These are phyloP conservation scores for Fistulifera solaris DNA, from an alignment of 108 stramenopile genomes.

Conservation along the genomic window DNA sequence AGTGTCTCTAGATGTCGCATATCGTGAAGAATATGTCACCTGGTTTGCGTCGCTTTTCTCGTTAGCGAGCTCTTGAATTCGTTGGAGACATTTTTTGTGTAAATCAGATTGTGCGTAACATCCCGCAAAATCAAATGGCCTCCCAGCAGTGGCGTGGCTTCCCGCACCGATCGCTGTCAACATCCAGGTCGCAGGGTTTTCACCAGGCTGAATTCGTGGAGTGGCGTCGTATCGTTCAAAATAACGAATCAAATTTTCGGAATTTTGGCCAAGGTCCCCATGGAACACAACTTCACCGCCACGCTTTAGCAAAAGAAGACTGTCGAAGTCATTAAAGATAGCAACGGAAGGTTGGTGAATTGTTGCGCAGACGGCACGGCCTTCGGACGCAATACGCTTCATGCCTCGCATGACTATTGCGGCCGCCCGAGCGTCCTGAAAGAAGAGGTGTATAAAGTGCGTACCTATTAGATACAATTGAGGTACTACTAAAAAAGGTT, in stretches of 20 bases:
- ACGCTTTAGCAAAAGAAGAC: conserved; percentile 60
- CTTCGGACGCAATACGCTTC: conserved; percentile 46
- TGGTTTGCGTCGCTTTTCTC: conserved; percentile 18
- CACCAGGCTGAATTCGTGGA: conserved; percentile 37
- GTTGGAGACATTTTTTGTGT: conserved; percentile 20
- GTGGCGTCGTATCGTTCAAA: conserved; percentile 43
- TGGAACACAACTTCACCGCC: conserved; percentile 81
- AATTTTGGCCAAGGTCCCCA: conserved; percentile 64
- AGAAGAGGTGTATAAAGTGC: neutral
- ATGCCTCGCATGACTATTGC: conserved; percentile 54
- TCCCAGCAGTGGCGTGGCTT: conserved; percentile 6
- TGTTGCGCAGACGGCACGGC: conserved; percentile 63
- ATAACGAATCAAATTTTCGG: conserved; percentile 45
- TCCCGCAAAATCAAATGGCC: conserved; percentile 39
- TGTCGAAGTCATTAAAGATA: conserved; percentile 72
- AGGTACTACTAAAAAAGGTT: neutral
- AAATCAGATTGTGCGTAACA: conserved; percentile 33
- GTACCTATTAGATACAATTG: neutral
- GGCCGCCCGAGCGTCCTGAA: conserved; percentile 49
- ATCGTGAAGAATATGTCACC: conserved; percentile 28
- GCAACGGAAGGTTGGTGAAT: conserved; percentile 82
- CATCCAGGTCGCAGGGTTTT: conserved; percentile 71
- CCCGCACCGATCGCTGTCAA: conserved; percentile 40
- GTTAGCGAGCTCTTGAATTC: conserved; percentile 16
- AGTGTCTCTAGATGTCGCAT: conserved; percentile 28